A percentile compares a stretch with the other conserved stretches of the same genome.
Evolutionary conservation across 768 basidiomycete genomes (phyloP).

Genomic region (Boletus edulis): DNA sequence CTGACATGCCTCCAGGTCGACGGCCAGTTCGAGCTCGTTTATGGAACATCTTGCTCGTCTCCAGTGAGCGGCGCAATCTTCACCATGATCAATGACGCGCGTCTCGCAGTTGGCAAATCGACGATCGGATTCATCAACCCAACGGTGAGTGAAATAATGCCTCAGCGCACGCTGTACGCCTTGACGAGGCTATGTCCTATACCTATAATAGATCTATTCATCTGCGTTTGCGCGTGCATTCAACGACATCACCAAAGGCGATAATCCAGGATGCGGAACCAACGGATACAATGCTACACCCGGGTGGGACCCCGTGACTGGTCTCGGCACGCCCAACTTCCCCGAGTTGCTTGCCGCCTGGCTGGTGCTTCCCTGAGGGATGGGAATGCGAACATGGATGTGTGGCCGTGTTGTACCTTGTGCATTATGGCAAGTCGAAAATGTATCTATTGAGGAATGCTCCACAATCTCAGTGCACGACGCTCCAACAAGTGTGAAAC

Average conservation of each 20-base stretch:
- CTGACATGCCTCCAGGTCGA: constrained; percentile 9
- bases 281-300: constrained; percentile 30
- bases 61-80: constrained; percentile 34
- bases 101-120: constrained; percentile 30
- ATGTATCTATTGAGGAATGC: too few species aligned
- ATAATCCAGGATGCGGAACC: constrained; percentile 44
- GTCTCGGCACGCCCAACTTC: constrained; percentile 44
- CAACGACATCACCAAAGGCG: constrained; percentile 47
- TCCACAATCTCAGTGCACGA: too few species aligned
- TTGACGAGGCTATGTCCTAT: neutral
- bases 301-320: constrained; percentile 48
- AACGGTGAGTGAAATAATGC: neutral
- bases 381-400: neutral
- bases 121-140: constrained; percentile 25
- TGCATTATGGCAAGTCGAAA: too few species aligned
- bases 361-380: constrained; percentile 36
- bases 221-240: neutral
- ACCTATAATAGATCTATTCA: constrained; percentile 4
- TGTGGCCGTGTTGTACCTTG: neutral
- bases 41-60: constrained; percentile 34
- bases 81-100: constrained; percentile 40
- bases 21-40: constrained; percentile 24
- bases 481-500: too few species aligned
- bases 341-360: constrained; percentile 34
- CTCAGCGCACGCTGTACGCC: neutral